Evolutionary conservation across 1,284 basidiomycete genomes (phyloP).

Genomic region (Ceratobasidium sp.): DNA sequence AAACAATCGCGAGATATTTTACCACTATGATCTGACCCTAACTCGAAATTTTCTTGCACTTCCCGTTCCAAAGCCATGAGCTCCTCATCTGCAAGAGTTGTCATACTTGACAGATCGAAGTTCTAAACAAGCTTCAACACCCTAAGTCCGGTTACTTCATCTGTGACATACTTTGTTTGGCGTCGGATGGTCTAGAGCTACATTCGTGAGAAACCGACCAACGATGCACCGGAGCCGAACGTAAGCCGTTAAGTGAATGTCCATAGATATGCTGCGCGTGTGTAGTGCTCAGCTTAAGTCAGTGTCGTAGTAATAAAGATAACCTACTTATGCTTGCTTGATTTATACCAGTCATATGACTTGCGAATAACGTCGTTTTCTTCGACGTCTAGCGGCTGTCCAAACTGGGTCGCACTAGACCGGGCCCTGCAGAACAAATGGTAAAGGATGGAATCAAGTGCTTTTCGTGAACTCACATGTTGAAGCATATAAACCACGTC

Average conservation of each 20-base stretch:
- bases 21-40: conserved; percentile 67
- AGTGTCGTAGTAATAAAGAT: no score
- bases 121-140: conserved; percentile 55
- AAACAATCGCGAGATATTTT: conserved; percentile 22
- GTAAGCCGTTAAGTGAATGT: conserved; percentile 78
- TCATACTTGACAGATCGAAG: conserved; percentile 72
- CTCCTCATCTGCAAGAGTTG: conserved; percentile 66
- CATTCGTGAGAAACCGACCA: conserved; percentile 75
- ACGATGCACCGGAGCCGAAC: conserved; percentile 74
- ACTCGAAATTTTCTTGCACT: conserved; percentile 66
- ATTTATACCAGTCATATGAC: conserved; percentile 79
- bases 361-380: conserved; percentile 84
- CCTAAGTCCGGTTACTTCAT: background rate
- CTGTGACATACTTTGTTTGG: conserved; percentile 67
- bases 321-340: conserved; percentile 69
- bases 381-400: conserved; percentile 84
- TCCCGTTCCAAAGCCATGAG: conserved; percentile 69
- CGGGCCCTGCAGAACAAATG: conserved; percentile 60
- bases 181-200: conserved; percentile 77
- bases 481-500: conserved; percentile 89
- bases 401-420: conserved; percentile 84
- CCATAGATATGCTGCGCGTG: conserved; percentile 48
- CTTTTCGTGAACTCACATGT: conserved; percentile 50
- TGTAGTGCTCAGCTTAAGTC: no score
- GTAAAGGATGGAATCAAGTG: background rate